Evolutionary conservation across 2,329 filamentous ascomycete genomes (phyloP).

Genomic region (Aspergillus tanneri): DNA sequence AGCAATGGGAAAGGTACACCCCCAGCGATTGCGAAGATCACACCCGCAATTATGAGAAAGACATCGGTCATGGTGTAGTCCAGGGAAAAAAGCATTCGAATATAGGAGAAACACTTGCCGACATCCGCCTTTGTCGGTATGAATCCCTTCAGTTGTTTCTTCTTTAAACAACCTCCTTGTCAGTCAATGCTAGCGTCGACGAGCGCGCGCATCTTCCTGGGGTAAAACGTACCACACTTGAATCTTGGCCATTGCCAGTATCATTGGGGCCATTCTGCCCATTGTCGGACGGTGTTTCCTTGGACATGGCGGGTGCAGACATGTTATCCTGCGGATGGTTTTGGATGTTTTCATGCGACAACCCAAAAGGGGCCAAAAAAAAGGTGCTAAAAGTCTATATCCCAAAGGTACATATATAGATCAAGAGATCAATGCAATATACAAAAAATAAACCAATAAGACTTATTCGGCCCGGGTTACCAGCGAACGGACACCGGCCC

Average conservation of each 20-base stretch:
- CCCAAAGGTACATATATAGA: too few relatives aligned
- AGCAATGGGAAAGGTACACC: constrained; percentile 42
- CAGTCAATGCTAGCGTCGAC: not conserved
- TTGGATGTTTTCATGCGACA: not conserved
- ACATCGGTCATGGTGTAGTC: constrained; percentile 31
- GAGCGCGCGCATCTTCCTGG: not conserved
- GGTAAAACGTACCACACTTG: constrained; percentile 1
- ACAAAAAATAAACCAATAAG: too few relatives aligned
- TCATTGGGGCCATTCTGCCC: constrained; percentile 4
- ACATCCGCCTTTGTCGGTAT: constrained; percentile 22
- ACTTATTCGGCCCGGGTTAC: too few relatives aligned
- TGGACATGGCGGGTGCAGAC: constrained; percentile 8
- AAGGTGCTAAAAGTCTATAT: too few relatives aligned
- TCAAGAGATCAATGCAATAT: too few relatives aligned
- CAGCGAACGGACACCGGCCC: too few relatives aligned
- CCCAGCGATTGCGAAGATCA: constrained; percentile 35
- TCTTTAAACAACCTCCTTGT: not conserved
- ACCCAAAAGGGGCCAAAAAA: not conserved
- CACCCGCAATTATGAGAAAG: constrained; percentile 28
- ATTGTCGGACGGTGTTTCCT: not conserved
- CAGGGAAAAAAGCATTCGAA: constrained; percentile 27
- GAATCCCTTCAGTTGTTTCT: constrained; percentile 15
- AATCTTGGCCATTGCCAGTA: constrained; percentile 1
- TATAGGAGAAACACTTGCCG: constrained; percentile 24
- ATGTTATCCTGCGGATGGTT: not conserved